These are phyloP conservation scores for Fusarium dlaminii DNA, from an alignment of 2,329 filamentous ascomycete species.

Conservation along the genomic window DNA sequence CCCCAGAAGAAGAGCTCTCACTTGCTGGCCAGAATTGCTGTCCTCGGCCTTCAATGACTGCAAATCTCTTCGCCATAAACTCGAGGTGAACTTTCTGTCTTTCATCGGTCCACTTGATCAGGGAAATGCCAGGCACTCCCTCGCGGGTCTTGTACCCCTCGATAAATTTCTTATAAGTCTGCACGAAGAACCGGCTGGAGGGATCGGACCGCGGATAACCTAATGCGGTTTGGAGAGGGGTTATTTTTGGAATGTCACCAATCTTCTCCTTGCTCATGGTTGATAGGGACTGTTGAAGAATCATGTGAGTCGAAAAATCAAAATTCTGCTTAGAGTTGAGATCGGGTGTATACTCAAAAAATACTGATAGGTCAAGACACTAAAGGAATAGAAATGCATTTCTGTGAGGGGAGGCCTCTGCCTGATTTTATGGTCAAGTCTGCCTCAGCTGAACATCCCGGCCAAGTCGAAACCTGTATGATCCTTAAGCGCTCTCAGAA, in stretches of 20 bases:
- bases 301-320: accelerated
- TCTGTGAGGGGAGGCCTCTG: neutral
- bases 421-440: neutral
- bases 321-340: too few relatives aligned
- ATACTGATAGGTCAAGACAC: neutral
- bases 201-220: neutral
- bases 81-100: neutral
- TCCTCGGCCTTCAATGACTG: neutral
- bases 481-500: neutral
- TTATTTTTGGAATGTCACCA: neutral
- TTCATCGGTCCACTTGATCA: neutral
- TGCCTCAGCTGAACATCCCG: neutral
- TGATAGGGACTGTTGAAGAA: neutral
- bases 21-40: neutral
- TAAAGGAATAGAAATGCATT: neutral
- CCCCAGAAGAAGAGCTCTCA: neutral
- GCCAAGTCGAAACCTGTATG: neutral
- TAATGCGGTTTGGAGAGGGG: neutral
- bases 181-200: neutral
- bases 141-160: accelerated
- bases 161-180: neutral
- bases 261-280: neutral
- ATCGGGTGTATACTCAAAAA: too few relatives aligned
- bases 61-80: neutral
- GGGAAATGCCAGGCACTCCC: neutral